These are phyloP conservation scores for Paramecium tetraurelia DNA, from an alignment of 73 alveolate genomes.

Conservation along the genomic window DNA sequence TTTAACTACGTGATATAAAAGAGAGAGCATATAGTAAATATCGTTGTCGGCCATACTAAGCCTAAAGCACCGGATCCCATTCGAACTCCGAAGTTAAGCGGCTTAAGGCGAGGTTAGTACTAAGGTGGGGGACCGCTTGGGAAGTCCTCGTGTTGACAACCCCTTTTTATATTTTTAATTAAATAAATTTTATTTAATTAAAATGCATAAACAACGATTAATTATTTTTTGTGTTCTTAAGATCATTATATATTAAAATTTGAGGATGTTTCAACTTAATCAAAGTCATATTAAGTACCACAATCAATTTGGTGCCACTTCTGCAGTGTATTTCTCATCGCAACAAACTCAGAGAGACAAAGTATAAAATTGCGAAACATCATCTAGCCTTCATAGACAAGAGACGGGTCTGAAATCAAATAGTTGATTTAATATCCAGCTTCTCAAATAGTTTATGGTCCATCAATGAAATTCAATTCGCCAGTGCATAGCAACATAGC, in stretches of 20 bases:
- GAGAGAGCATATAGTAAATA: not conserved
- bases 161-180: slow-evolving; percentile 39
- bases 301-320: not conserved
- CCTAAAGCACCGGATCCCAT: slow-evolving; percentile 99
- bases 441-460: slow-evolving; percentile 19
- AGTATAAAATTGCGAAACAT: not conserved
- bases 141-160: slow-evolving; percentile 96
- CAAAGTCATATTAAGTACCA: not conserved
- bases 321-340: not conserved
- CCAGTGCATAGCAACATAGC: not conserved
- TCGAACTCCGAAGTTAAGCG: slow-evolving; percentile 99
- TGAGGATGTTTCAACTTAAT: not conserved
- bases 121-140: slow-evolving; percentile 99
- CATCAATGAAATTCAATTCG: not conserved
- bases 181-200: not conserved
- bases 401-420: not conserved
- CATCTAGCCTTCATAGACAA: not conserved
- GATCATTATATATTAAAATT: not conserved
- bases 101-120: slow-evolving; percentile 99
- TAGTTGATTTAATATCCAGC: not conserved
- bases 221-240: not conserved
- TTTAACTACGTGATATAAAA: not conserved
- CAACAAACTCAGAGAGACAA: not conserved
- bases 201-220: not conserved
- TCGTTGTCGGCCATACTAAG: slow-evolving; percentile 99